These are phyloP conservation scores for Malbranchea zuffiana DNA, from an alignment of 2,329 filamentous ascomycete genomes.

Conservation along the genomic window DNA sequence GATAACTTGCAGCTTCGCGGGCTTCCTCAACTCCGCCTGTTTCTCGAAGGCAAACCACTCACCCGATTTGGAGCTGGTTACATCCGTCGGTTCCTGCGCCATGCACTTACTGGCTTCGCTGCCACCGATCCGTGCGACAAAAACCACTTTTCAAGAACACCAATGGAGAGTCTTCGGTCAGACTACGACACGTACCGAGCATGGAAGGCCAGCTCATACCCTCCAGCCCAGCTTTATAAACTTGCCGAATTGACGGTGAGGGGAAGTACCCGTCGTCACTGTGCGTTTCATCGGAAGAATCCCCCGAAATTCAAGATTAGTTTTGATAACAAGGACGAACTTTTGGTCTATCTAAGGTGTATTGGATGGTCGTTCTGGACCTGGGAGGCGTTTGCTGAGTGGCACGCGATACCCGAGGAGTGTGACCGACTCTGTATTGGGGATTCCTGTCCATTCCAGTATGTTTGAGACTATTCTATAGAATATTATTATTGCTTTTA, in stretches of 20 bases:
- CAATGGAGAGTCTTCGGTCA: background rate
- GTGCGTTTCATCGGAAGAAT: too few species aligned
- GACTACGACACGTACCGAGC: background rate
- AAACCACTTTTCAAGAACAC: background rate
- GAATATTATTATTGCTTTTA: too few species aligned
- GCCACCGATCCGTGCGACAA: background rate
- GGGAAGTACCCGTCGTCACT: background rate
- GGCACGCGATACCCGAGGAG: too few species aligned
- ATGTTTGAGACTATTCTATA: too few species aligned
- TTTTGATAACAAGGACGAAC: background rate
- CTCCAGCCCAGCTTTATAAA: background rate
- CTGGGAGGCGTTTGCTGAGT: background rate
- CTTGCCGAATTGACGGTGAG: background rate
- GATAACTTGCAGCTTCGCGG: background rate
- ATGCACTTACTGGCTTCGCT: background rate
- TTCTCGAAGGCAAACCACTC: background rate
- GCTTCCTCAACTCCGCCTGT: background rate
- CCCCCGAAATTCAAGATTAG: too few species aligned
- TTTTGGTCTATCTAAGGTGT: background rate
- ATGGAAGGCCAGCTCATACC: background rate
- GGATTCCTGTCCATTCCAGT: too few species aligned
- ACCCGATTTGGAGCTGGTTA: background rate
- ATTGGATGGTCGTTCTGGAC: background rate
- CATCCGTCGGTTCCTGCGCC: constrained; percentile 1
- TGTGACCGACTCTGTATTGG: too few species aligned